Conservation (phyloP, 2,329 filamentous ascomycete species). For the Fusarium sp. region DNA sequence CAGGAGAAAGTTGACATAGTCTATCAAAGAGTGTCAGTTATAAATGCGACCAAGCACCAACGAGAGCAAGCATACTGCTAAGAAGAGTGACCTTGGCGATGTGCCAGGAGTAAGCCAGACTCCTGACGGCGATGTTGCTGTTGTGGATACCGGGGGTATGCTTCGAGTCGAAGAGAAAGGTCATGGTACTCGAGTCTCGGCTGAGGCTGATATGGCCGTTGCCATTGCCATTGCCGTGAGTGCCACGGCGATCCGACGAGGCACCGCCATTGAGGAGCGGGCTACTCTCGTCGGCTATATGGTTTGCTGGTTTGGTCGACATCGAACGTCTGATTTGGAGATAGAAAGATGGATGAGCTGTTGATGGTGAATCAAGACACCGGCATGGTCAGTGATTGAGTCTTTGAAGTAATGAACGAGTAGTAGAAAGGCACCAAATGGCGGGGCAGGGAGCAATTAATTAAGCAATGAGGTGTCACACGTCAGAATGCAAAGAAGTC, state of each 20-base stretch:
- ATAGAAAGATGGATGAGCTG: conserved; percentile 43
- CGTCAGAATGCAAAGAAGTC: not conserved
- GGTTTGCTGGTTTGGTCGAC: conserved; percentile 44
- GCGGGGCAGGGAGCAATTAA: conserved; percentile 8
- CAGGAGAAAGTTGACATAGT: conserved; percentile 76
- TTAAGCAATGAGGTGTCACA: conserved; percentile 5
- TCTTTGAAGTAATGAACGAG: not conserved
- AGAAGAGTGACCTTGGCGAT: conserved; percentile 67
- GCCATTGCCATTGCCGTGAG: conserved; percentile 25
- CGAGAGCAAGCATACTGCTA: conserved; percentile 62
- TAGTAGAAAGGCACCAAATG: not conserved
- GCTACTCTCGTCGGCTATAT: conserved; percentile 52
- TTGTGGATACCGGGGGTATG: conserved; percentile 65
- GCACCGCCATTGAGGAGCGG: conserved; percentile 56
- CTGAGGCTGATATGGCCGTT: conserved; percentile 41
- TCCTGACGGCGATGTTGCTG: conserved; percentile 57
- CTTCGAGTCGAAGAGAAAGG: conserved; percentile 62
- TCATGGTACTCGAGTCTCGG: conserved; percentile 36
- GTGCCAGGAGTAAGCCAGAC: conserved; percentile 63
- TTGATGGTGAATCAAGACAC: conserved; percentile 39
- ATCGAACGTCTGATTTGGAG: conserved; percentile 48
- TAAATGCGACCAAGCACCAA: not conserved
- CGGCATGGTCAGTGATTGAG: conserved; percentile 46
- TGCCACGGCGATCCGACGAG: conserved; percentile 37
- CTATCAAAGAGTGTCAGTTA: conserved; percentile 48